Conservation (phyloP, 2,329 filamentous ascomycete species). For the Nemania diffusa region DNA sequence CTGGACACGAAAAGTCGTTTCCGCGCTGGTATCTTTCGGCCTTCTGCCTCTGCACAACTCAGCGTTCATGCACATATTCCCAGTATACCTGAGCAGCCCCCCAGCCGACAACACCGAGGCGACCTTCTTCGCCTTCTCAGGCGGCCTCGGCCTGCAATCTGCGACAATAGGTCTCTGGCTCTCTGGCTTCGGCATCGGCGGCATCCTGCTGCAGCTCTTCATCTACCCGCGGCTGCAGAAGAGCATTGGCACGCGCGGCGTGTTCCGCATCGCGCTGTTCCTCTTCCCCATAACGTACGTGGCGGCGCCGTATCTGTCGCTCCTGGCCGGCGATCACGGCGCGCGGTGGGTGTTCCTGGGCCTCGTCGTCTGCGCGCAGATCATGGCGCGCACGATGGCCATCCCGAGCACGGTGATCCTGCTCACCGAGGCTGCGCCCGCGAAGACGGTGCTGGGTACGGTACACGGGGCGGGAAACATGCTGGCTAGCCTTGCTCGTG, state of each 20-base stretch:
- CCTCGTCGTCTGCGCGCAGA: slow-evolving; percentile 66
- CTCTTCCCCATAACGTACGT: slow-evolving; percentile 69
- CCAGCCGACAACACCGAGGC: slow-evolving; percentile 56
- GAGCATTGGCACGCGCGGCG: slow-evolving; percentile 67
- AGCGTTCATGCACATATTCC: slow-evolving; percentile 71
- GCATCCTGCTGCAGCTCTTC: slow-evolving; percentile 69
- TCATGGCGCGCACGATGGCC: slow-evolving; percentile 69
- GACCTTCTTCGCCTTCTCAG: slow-evolving; percentile 62
- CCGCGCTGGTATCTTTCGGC: slow-evolving; percentile 51
- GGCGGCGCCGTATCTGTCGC: slow-evolving; percentile 67
- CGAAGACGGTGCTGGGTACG: slow-evolving; percentile 51
- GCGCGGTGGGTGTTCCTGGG: slow-evolving; percentile 65
- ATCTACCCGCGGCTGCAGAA: slow-evolving; percentile 69
- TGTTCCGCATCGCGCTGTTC: slow-evolving; percentile 66
- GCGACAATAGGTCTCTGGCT: slow-evolving; percentile 56
- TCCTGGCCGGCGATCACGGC: slow-evolving; percentile 57
- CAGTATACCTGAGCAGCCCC: slow-evolving; percentile 68
- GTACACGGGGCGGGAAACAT: slow-evolving; percentile 51
- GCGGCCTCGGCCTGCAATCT: slow-evolving; percentile 65
- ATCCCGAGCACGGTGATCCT: slow-evolving; percentile 55
- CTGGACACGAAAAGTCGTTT: slow-evolving; percentile 50
- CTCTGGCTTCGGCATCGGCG: slow-evolving; percentile 68
- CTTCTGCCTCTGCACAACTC: slow-evolving; percentile 71
- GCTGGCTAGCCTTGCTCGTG: slow-evolving; percentile 45
- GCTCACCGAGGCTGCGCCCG: slow-evolving; percentile 53